Percentiles rank a stretch among this genome's conserved stretches.
Conservation (phyloP, 2,329 filamentous ascomycete species). For the Ceratocystis papillata region DNA sequence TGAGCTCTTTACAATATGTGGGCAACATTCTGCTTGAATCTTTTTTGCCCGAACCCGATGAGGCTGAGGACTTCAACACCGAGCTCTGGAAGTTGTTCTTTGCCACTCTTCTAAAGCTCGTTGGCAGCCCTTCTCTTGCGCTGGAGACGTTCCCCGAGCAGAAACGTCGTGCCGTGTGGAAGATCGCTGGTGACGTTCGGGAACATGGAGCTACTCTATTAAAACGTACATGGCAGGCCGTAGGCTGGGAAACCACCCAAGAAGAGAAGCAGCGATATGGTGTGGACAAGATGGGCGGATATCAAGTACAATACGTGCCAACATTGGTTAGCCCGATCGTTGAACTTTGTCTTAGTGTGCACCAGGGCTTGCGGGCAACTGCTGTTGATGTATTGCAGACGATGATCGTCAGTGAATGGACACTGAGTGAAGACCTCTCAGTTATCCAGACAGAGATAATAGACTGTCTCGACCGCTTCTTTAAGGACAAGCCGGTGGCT, state of each 20-base stretch:
- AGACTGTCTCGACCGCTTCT: constrained; percentile 78
- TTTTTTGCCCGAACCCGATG: constrained; percentile 78
- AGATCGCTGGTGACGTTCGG: constrained; percentile 91
- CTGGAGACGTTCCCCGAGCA: constrained; percentile 95
- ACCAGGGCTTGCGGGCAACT: constrained; percentile 78
- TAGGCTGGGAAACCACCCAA: constrained; percentile 82
- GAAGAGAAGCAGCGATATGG: constrained; percentile 73
- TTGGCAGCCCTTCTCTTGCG: constrained; percentile 77
- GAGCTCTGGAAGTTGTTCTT: constrained; percentile 93
- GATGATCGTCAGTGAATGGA: constrained; percentile 99
- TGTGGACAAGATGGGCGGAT: constrained; percentile 78
- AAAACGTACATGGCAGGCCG: constrained; percentile 79
- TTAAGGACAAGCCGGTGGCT: constrained; percentile 77
- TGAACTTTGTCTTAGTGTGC: constrained; percentile 86
- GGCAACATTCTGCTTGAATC: constrained; percentile 68
- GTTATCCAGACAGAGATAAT: constrained; percentile 95
- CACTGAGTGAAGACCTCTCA: constrained; percentile 79
- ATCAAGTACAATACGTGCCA: constrained; percentile 96
- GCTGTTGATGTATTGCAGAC: constrained; percentile 89
- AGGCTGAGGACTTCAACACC: constrained; percentile 84
- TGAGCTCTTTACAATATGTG: constrained; percentile 74
- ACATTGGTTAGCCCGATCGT: constrained; percentile 83
- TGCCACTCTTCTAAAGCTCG: constrained; percentile 73
- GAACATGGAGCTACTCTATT: constrained; percentile 83
- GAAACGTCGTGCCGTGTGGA: constrained; percentile 93